Conservation (phyloP, 345 rosid species). For the Gossypium bickii region DNA sequence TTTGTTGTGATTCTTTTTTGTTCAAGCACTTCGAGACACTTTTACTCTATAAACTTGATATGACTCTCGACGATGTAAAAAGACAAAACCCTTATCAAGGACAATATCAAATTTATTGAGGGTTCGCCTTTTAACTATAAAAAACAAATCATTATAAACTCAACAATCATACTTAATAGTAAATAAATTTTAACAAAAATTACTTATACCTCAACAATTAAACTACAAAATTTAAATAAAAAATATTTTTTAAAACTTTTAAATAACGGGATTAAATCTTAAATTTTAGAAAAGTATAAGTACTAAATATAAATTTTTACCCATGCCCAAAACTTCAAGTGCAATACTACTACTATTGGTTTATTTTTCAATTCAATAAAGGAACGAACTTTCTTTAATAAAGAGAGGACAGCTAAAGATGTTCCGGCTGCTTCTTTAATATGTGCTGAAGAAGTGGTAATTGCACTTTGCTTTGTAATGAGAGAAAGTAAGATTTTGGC, state of each 20-base stretch:
- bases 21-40: no score
- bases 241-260: background rate
- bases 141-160: no score
- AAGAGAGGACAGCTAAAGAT: constrained; percentile 9
- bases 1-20: no score
- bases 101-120: background rate
- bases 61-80: no score
- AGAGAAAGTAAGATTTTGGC: constrained; percentile 2
- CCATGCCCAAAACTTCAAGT: background rate
- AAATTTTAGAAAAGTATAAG: background rate
- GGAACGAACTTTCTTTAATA: constrained; percentile 12
- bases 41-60: no score
- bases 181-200: no score
- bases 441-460: background rate
- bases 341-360: background rate
- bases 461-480: background rate
- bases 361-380: constrained; percentile 11
- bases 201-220: no score
- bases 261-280: background rate
- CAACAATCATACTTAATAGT: no score
- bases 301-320: background rate
- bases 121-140: no score
- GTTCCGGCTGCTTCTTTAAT: background rate
- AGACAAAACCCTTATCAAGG: background rate
- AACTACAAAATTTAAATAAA: background rate